Evolutionary conservation across 108 stramenopile species (phyloP), one percentile per base, ranked within the genome.

Genomic region (Cyclotella baltica): DNA sequence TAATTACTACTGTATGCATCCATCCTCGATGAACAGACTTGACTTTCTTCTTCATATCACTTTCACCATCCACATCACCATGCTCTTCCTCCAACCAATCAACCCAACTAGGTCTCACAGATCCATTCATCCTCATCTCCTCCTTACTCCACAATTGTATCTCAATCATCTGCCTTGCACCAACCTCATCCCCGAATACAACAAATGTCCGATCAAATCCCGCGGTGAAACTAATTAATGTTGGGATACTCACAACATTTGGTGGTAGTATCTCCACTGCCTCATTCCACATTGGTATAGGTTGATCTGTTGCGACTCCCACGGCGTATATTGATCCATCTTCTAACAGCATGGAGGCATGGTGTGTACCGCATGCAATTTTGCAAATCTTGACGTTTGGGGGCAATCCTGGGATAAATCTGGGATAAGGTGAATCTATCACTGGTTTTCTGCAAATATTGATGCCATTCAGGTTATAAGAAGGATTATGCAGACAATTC

Each of bases 271-370:
- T 70, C 55, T 88, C 75, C n/a, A 96, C 89, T 0, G 92, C 88
- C 71, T 88, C 87, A 33, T 85, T 72, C 70, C 75, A 82, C 35
- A 96, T 72, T 18, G 90, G 91, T 19, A 74, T 51, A 0, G 83
- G 72, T n/a, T 77, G 78, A 84, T 96, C 92, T 16, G 95, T 85
- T 27, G 90, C 86, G 19, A 96, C 81, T 5, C 95, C 95, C 30
- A 93, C 78, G n/a, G 87, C 95, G 69, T 83, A 92, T 4, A 96
- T 86, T 62, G 88, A 89, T 59, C 92, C 92, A 68, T 96, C 95
- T 50, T 93, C 90, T 79, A 96, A 40, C 19, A 93, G 62, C 58
- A 96, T 83, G 11, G 95, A 88, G 20, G 90, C 89, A 69, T 95
- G 95, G 56, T 96, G 95, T 22, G 92, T 88, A 16, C 95, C 95